Evolutionary conservation across 129 eudicot species (phyloP).

Genomic region (Tagetes patula): DNA sequence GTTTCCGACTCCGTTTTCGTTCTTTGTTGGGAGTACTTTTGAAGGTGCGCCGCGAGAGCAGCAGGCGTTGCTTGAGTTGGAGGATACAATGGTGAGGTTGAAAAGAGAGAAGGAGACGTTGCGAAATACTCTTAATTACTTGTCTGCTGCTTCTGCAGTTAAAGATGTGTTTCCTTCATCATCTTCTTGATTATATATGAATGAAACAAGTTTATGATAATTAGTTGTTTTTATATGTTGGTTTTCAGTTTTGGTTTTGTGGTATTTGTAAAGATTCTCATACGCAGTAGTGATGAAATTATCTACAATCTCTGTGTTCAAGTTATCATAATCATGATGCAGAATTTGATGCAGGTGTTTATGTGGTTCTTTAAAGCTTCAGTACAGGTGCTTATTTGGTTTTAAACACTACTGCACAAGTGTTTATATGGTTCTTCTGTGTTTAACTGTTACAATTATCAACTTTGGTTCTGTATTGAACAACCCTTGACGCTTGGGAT

Average conservation of each 20-base stretch:
- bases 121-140: slow-evolving; percentile 74
- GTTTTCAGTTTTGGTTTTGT: slow-evolving; percentile 18
- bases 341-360: background rate
- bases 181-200: slow-evolving; percentile 21
- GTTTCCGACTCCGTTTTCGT: slow-evolving; percentile 92
- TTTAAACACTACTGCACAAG: too few relatives aligned
- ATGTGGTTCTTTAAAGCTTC: background rate
- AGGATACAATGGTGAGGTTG: slow-evolving; percentile 76
- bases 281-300: slow-evolving; percentile 25
- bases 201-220: background rate
- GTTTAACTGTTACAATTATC: background rate
- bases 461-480: background rate
- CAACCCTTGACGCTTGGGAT: background rate
- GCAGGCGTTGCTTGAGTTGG: slow-evolving; percentile 89
- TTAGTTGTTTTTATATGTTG: slow-evolving; percentile 22
- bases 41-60: slow-evolving; percentile 96
- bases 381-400: too few relatives aligned
- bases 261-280: slow-evolving; percentile 30
- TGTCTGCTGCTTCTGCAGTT: slow-evolving; percentile 88
- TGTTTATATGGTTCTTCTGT: background rate
- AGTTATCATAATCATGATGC: background rate
- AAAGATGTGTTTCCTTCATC: slow-evolving; percentile 75
- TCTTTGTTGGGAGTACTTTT: slow-evolving; percentile 88
- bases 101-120: slow-evolving; percentile 88
- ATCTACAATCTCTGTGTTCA: slow-evolving; percentile 11